Conservation (phyloP, 2,329 filamentous ascomycete genomes). For the Alternaria panax region DNA sequence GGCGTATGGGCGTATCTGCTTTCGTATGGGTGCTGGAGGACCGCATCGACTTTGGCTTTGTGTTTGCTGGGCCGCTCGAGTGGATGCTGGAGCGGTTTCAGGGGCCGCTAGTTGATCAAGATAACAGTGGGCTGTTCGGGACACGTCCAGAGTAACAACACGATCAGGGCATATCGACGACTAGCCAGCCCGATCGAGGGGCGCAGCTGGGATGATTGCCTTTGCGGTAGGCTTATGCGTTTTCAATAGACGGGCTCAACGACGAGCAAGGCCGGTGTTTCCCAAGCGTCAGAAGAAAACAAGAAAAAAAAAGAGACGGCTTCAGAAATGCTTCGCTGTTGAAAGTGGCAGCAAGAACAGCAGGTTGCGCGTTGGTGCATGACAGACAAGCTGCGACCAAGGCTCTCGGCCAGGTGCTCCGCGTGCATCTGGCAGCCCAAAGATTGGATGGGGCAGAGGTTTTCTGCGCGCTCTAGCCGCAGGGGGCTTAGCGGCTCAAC, state of each 20-base stretch:
- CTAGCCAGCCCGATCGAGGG: background rate
- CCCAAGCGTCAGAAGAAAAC: slow-evolving; percentile 3
- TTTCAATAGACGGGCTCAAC: slow-evolving; percentile 2
- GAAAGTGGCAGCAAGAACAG: slow-evolving; percentile 16
- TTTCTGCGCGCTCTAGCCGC: slow-evolving; percentile 20
- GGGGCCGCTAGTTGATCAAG: slow-evolving; percentile 2
- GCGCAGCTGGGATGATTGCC: background rate
- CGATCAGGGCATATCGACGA: background rate
- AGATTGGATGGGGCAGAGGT: slow-evolving; percentile 4
- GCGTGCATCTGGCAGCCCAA: slow-evolving; percentile 12
- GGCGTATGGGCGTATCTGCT: slow-evolving; percentile 1
- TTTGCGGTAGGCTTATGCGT: background rate
- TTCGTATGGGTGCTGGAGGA: slow-evolving; percentile 1
- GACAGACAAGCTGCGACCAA: slow-evolving; percentile 23
- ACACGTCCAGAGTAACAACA: background rate
- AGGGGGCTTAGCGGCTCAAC: slow-evolving; percentile 13
- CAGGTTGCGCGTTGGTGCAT: slow-evolving; percentile 27
- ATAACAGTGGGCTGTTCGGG: slow-evolving; percentile 1
- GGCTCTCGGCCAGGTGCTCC: slow-evolving; percentile 31
- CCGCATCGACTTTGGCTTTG: background rate
- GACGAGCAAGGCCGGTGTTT: background rate
- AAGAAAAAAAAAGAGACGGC: slow-evolving; percentile 12
- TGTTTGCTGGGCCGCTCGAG: slow-evolving; percentile 5
- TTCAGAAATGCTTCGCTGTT: slow-evolving; percentile 9
- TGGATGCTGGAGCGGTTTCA: slow-evolving; percentile 6